phyloP scores from a whole-genome alignment of 164 flowering plant genomes.

The Liquidambar formosana region DNA sequence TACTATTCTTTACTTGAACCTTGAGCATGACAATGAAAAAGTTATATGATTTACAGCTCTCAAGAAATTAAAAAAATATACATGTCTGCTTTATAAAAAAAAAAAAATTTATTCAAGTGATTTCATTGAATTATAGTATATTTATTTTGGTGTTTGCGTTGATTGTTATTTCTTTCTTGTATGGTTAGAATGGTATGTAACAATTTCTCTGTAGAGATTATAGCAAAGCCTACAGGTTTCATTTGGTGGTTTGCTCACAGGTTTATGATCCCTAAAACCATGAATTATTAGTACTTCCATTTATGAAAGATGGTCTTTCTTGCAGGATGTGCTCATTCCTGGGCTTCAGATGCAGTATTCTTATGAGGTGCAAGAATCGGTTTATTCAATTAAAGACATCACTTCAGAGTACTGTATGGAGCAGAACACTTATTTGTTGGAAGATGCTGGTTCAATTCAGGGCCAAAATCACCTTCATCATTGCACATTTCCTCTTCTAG shows the following conservation, averaged over 20 bases:
- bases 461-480: constrained; percentile 22
- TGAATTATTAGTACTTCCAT: background rate
- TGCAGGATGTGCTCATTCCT: constrained; percentile 47
- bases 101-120: too few relatives aligned
- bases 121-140: too few relatives aligned
- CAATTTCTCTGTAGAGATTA: too few relatives aligned
- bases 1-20: too few relatives aligned
- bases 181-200: too few relatives aligned
- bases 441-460: constrained; percentile 35
- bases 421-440: constrained; percentile 27
- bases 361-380: constrained; percentile 34
- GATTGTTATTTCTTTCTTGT: too few relatives aligned
- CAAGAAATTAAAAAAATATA: too few relatives aligned
- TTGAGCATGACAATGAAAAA: too few relatives aligned
- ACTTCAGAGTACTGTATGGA: constrained; percentile 29
- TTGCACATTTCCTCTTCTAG: constrained; percentile 48
- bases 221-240: background rate
- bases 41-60: too few relatives aligned
- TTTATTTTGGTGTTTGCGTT: too few relatives aligned
- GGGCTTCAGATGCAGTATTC: constrained; percentile 28
- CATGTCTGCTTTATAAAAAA: too few relatives aligned
- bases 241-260: background rate
- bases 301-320: constrained; percentile 6
- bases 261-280: background rate
- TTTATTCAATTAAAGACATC: constrained; percentile 51